Conservation (phyloP, 495 filamentous ascomycete species). For the Podospora pseudoanserina region DNA sequence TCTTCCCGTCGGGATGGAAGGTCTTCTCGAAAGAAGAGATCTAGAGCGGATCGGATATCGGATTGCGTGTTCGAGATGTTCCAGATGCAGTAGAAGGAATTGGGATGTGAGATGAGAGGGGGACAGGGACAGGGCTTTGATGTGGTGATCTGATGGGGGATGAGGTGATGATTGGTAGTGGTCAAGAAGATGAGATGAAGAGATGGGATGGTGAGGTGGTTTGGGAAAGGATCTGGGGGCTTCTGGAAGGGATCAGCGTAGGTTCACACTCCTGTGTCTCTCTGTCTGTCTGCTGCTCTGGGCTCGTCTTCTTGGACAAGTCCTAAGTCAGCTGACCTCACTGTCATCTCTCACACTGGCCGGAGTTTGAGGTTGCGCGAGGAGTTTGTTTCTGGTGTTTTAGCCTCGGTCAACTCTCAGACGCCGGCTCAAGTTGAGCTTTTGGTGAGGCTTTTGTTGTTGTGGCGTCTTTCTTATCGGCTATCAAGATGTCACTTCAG, state of each 20-base stretch:
- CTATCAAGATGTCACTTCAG: neutral
- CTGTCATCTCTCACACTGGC: neutral
- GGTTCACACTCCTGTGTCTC: too few relatives aligned
- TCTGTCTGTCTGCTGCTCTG: neutral
- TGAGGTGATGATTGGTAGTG: neutral
- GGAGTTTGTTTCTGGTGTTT: neutral
- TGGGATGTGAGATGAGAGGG: neutral
- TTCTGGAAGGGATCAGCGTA: neutral
- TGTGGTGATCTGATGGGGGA: neutral
- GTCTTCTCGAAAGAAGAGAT: neutral
- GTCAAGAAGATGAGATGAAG: neutral
- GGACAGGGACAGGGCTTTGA: neutral
- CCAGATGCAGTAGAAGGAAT: neutral
- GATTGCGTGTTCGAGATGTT: neutral
- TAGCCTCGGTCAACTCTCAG: conserved; percentile 7
- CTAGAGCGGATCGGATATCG: neutral
- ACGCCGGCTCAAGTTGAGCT: neutral
- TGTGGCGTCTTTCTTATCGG: neutral
- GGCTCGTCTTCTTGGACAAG: neutral
- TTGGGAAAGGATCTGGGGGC: neutral
- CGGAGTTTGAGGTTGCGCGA: neutral
- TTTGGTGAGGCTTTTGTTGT: neutral
- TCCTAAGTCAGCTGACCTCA: neutral
- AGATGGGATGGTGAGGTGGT: neutral
- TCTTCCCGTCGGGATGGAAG: neutral